These are phyloP conservation scores for Dactylellina drechsleri DNA, from an alignment of 2,329 filamentous ascomycete genomes.

Conservation along the genomic window DNA sequence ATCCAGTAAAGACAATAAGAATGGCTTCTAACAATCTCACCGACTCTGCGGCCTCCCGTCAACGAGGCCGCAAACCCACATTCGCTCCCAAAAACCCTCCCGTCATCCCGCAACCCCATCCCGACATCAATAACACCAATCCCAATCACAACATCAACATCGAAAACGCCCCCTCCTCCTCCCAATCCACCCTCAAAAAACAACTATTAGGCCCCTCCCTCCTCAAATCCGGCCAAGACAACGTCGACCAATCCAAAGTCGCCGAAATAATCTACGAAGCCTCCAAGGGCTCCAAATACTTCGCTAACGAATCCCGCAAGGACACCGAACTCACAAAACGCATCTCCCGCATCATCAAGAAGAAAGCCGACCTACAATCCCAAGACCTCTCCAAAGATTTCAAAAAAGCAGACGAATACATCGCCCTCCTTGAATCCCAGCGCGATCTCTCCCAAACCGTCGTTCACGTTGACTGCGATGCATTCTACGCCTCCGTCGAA, in stretches of 20 bases:
- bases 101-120: constrained; percentile 11
- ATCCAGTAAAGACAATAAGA: background rate
- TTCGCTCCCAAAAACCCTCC: constrained; percentile 17
- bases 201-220: constrained; percentile 83
- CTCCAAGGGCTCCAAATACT: constrained; percentile 95
- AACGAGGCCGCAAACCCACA: constrained; percentile 35
- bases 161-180: constrained; percentile 27
- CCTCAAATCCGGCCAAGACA: constrained; percentile 91
- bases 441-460: constrained; percentile 85
- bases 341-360: constrained; percentile 80
- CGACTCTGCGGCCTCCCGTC: constrained; percentile 21
- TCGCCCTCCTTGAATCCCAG: constrained; percentile 68
- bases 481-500: constrained; percentile 96
- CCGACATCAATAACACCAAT: background rate
- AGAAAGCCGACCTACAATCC: constrained; percentile 77
- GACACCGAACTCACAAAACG: constrained; percentile 85
- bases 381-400: constrained; percentile 77
- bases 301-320: constrained; percentile 85
- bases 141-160: background rate
- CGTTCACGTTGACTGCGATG: constrained; percentile 95
- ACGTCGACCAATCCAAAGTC: constrained; percentile 85
- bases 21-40: background rate
- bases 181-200: constrained; percentile 48
- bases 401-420: constrained; percentile 77
- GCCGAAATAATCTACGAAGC: constrained; percentile 97